phyloP scores from a whole-genome alignment of 1,139 yeast genomes.

The Geotrichum cucujoidarum region DNA sequence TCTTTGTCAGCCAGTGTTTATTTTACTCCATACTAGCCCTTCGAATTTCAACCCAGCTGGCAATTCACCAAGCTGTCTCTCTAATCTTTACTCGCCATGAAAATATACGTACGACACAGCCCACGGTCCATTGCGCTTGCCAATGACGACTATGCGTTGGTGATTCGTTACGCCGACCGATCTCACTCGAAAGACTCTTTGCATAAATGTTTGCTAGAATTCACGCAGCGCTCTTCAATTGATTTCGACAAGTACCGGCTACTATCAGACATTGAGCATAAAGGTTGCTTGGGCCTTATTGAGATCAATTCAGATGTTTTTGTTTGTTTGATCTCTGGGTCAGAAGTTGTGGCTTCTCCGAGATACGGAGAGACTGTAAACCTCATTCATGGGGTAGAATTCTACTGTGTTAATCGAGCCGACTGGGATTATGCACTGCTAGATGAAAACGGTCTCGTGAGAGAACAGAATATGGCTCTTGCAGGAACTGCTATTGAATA shows the following conservation, averaged over 20 bases:
- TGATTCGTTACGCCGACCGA: conserved; percentile 34
- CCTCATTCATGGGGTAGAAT: conserved; percentile 78
- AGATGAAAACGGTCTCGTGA: conserved; percentile 61
- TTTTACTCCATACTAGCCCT: no score
- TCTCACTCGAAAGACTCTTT: conserved; percentile 9
- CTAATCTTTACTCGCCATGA: conserved; percentile 26
- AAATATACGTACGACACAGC: conserved; percentile 33
- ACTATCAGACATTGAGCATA: conserved; percentile 54
- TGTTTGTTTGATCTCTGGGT: conserved; percentile 74
- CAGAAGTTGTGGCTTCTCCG: conserved; percentile 77
- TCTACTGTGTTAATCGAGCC: conserved; percentile 63
- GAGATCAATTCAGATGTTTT: conserved; percentile 62
- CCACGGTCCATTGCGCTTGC: conserved; percentile 39
- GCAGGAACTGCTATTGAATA: conserved; percentile 26
- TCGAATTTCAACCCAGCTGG: neutral
- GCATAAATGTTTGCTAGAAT: conserved; percentile 39
- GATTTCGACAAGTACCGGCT: conserved; percentile 32
- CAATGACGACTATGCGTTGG: conserved; percentile 33
- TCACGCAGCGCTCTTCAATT: conserved; percentile 32
- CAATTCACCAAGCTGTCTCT: conserved; percentile 1
- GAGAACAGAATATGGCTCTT: conserved; percentile 26
- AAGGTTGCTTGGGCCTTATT: conserved; percentile 83
- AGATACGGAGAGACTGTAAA: conserved; percentile 73
- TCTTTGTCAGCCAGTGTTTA: neutral
- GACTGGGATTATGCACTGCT: conserved; percentile 77